phyloP scores from a whole-genome alignment of 768 basidiomycete species.

The Collybia sordida region DNA sequence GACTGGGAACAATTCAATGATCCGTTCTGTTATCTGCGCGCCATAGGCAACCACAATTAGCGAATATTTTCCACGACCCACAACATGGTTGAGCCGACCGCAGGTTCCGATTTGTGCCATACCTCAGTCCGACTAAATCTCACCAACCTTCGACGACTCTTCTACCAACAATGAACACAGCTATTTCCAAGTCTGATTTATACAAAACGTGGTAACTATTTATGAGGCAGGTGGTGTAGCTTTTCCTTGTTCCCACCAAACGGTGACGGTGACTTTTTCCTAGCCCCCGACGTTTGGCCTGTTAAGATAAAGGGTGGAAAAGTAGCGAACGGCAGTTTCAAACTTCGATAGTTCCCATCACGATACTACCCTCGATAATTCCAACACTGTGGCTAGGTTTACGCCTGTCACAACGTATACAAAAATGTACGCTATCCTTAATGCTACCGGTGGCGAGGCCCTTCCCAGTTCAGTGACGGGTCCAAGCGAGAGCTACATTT shows the following conservation, averaged over 20 bases:
- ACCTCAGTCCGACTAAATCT: background rate
- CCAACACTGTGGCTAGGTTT: constrained; percentile 37
- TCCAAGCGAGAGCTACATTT: constrained; percentile 30
- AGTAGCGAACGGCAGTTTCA: constrained; percentile 49
- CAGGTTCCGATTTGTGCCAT: background rate
- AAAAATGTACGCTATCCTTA: constrained; percentile 61
- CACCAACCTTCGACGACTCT: no score
- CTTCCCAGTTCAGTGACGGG: constrained; percentile 53
- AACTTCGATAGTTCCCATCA: constrained; percentile 56
- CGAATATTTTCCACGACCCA: no score
- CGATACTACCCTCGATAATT: constrained; percentile 38
- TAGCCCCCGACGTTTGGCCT: constrained; percentile 8
- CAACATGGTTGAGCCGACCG: background rate
- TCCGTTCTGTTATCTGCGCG: no score
- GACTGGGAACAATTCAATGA: no score
- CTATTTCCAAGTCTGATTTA: constrained; percentile 50
- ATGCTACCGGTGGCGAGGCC: constrained; percentile 44
- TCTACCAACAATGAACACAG: constrained; percentile 27
- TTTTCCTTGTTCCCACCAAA: no score
- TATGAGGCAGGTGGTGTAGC: constrained; percentile 29
- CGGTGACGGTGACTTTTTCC: background rate
- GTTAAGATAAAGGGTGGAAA: constrained; percentile 52
- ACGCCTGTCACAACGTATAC: constrained; percentile 51
- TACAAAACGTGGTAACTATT: constrained; percentile 47
- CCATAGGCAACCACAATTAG: no score